Evolutionary conservation across 257 asterid genomes (phyloP).

Genomic region (Lithospermum erythrorhizon): DNA sequence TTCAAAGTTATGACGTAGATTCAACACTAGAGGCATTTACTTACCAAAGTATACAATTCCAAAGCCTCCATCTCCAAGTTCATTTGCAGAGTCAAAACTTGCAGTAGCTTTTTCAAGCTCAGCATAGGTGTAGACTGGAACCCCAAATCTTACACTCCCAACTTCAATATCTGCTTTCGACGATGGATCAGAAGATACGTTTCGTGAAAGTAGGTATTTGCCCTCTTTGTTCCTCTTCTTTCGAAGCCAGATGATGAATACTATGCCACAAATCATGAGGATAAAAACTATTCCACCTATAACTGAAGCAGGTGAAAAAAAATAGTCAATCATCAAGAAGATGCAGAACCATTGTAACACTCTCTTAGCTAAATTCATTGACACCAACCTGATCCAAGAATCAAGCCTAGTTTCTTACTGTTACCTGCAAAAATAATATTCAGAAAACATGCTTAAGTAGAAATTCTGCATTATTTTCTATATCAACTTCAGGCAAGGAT

Average conservation of each 20-base stretch:
- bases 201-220: background rate
- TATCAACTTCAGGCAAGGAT: too few species aligned
- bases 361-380: background rate
- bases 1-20: too few species aligned
- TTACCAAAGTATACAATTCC: constrained; percentile 26
- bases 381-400: constrained; percentile 2
- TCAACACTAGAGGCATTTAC: background rate
- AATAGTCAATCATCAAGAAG: background rate
- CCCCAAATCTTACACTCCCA: background rate
- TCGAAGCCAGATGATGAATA: background rate
- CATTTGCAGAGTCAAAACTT: constrained; percentile 11
- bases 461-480: background rate
- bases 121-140: constrained; percentile 3
- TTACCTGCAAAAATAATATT: background rate
- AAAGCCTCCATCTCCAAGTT: constrained; percentile 26
- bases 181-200: background rate
- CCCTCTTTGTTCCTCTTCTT: background rate
- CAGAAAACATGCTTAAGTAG: background rate
- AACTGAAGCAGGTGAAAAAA: background rate
- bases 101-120: constrained; percentile 20
- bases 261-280: background rate
- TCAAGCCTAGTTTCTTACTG: background rate
- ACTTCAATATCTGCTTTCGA: constrained; percentile 2
- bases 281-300: background rate
- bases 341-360: background rate